Evolutionary conservation across 805 yeast genomes (phyloP), one percentile per base, ranked within the genome.

Genomic region (Saturnispora gosingensis): DNA sequence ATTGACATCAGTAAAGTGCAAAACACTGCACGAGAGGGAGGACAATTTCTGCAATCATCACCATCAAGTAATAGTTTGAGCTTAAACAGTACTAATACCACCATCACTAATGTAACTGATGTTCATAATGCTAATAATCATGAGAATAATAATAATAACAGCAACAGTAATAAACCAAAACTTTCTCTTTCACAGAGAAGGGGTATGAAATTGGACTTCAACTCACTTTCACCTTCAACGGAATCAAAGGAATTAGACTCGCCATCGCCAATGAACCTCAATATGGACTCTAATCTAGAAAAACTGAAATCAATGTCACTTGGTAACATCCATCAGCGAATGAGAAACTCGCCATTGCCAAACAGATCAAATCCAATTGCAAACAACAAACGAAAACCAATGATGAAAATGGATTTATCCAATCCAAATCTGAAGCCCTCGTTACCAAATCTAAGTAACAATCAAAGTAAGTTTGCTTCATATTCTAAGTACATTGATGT

Each of bases 401-500:
- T 20, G 50, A 62, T 50, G 50, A 50, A 42, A 5, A n/a, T 52
- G 50, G 49, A 45, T 38, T n/a, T 50, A 13, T 38, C 42, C 28
- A 44, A n/a, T 34, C 18, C 48, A n/a, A 13, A 18, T 11, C 18
- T 38, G 13, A 11, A 18, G 22, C 15, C 42, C 16, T 8, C 42
- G 2, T 16, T 18, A 18, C 42, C 42, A 9, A 38, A 38, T 18
- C 5, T 38, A 10, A 38, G 13, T 5, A 38, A 38, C 22, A 38
- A 38, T 38, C 42, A 38, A 16, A 38, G 89, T 13, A 67, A 85
- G 48, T 90, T 93, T 70, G 85, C 90, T 10, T 82, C 83, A 63
- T 93, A 86, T 65, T 80, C 95, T 24, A 85, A 88, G 61, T 91
- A 88, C 63, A 79, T 93, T 46, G 98, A 93, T 67, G 83, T 91